These are phyloP conservation scores for Berkeleyomyces rouxiae DNA, from an alignment of 2,329 filamentous ascomycete genomes.

Conservation along the genomic window DNA sequence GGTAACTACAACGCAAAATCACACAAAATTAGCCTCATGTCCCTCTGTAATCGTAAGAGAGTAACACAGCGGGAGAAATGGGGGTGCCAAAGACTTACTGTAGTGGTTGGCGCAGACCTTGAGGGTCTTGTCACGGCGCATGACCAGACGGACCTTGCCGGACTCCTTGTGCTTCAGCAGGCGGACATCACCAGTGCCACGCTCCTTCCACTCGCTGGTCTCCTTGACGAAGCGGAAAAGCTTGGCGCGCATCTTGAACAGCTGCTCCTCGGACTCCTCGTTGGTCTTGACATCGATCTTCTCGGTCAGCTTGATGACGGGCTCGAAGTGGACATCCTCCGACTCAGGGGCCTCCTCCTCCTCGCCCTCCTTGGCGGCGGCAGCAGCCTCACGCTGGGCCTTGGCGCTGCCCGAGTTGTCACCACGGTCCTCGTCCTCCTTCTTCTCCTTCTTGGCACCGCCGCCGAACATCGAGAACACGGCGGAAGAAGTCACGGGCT, in stretches of 20 bases:
- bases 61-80: not conserved
- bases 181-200: constrained; percentile 88
- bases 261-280: constrained; percentile 92
- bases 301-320: constrained; percentile 88
- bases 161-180: constrained; percentile 98
- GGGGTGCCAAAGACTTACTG: constrained; percentile 40
- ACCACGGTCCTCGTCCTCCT: constrained; percentile 65
- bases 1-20: constrained; percentile 43
- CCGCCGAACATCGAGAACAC: constrained; percentile 99
- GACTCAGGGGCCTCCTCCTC: constrained; percentile 67
- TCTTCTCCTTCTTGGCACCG: constrained; percentile 92
- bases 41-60: not conserved
- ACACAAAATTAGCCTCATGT: not conserved
- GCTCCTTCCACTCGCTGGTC: constrained; percentile 94
- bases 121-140: constrained; percentile 98
- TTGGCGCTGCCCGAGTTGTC: constrained; percentile 83
- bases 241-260: constrained; percentile 99
- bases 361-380: constrained; percentile 36
- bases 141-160: constrained; percentile 90
- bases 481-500: constrained; percentile 38
- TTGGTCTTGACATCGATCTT: constrained; percentile 96
- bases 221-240: constrained; percentile 96
- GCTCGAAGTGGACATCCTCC: constrained; percentile 91
- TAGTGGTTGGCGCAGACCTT: constrained; percentile 99
- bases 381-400: constrained; percentile 50